Conservation (phyloP, 345 rosid genomes). For the Passiflora organensis region DNA sequence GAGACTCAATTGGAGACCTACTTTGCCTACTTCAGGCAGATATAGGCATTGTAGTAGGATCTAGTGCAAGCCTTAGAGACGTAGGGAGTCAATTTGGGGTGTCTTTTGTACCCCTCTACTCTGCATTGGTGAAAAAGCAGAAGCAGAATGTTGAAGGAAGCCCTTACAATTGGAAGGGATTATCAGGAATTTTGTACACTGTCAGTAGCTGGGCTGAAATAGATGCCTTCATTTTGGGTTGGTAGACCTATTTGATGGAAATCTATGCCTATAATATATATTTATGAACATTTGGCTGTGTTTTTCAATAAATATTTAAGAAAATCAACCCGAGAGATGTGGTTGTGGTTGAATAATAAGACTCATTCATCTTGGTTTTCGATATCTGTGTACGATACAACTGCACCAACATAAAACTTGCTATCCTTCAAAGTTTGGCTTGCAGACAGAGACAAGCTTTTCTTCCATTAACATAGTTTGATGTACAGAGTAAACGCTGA, state of each 20-base stretch:
- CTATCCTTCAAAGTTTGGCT: no score
- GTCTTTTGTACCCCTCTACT: constrained; percentile 69
- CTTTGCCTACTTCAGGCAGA: constrained; percentile 92
- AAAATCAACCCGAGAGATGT: no score
- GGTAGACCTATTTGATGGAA: constrained; percentile 30
- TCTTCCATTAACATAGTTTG: no score
- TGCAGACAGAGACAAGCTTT: no score
- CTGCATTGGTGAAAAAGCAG: constrained; percentile 71
- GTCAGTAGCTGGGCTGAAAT: constrained; percentile 88
- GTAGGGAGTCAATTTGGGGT: constrained; percentile 81
- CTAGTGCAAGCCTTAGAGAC: constrained; percentile 75
- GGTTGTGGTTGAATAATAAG: no score
- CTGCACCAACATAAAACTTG: no score
- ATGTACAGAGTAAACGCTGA: no score
- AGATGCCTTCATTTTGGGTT: constrained; percentile 87
- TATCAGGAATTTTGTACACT: constrained; percentile 73
- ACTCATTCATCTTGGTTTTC: no score
- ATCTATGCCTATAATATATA: no score
- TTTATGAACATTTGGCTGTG: no score
- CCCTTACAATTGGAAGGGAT: constrained; percentile 53
- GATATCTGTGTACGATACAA: no score
- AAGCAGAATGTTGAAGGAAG: constrained; percentile 42
- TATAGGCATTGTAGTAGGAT: constrained; percentile 79
- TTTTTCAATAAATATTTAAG: no score
- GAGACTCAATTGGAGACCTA: constrained; percentile 88